These are phyloP conservation scores for Penicillium freii DNA, from an alignment of 2,329 filamentous ascomycete species.

Conservation along the genomic window DNA sequence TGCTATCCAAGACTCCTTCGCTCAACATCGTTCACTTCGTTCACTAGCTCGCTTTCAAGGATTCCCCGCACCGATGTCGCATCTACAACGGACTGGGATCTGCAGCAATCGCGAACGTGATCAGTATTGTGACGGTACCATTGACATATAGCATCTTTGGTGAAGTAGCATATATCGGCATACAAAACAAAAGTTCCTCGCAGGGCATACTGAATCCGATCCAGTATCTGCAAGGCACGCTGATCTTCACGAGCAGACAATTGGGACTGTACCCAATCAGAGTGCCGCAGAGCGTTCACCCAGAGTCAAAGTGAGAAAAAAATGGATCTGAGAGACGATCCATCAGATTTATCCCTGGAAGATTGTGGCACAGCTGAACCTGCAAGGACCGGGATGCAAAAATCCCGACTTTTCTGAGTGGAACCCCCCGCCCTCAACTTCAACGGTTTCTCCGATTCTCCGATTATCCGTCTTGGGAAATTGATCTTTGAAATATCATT, in stretches of 20 bases:
- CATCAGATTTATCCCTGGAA: background rate
- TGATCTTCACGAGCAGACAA: background rate
- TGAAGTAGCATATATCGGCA: background rate
- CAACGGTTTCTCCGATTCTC: background rate
- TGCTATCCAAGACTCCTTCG: background rate
- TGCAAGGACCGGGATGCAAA: conserved; percentile 1
- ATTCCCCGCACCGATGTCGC: conserved; percentile 19
- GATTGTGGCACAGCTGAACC: conserved; percentile 1
- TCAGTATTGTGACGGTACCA: conserved; percentile 16
- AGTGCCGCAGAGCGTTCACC: background rate
- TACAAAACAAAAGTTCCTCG: background rate
- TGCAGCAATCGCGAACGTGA: conserved; percentile 7
- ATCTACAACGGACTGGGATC: conserved; percentile 9
- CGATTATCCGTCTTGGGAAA: background rate
- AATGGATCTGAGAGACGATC: background rate
- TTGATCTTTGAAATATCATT: background rate
- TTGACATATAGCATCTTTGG: background rate
- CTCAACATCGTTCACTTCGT: background rate
- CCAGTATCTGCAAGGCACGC: background rate
- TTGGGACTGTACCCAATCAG: background rate
- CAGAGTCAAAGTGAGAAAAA: background rate
- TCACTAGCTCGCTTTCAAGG: background rate
- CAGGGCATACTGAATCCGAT: background rate
- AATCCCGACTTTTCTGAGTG: background rate
- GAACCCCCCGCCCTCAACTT: background rate